Evolutionary conservation across 805 yeast species (phyloP), one percentile per base, ranked within the genome.

Genomic region (Nakazawaea holstii): DNA sequence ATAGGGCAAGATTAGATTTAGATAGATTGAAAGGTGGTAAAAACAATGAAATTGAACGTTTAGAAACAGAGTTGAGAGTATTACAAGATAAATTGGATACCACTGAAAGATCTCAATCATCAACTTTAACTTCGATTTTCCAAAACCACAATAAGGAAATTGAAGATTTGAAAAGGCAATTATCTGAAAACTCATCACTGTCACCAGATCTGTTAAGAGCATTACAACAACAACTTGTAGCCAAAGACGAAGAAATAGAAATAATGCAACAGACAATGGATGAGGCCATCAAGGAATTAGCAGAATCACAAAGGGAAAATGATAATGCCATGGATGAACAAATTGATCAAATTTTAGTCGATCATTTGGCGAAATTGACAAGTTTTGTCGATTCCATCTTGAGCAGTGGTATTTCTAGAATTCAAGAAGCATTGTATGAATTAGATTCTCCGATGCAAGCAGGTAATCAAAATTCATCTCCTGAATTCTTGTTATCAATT

Each of bases 401-500:
- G 51, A 72, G 70, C 20, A 76, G 86, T 53, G 88, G 87, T 39
- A 77, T 85, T 27, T 80, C 80, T 51, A 72, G 89, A 44, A 74
- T 89, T 45, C 95, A 89, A 64, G 88, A 85, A 53, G 67, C 85
- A 0, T 68, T 77, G 36, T 83, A 77, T 57, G 89, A 83, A 56
- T 69, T 87, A 51, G 83, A 80, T 47, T 83, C 91, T 4, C 87
- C 94, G 29, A 78, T 84, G 79, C 88, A 85, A 63, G 87, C 89
- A 4, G 94, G 94, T 47, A 87, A 86, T 59, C 79, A 81, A 54
- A 82, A 81, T 60, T 74, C 94, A 2, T 77, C 92, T 0, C 87
- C 92, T 2, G 82, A 77, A 53, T 83, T 78, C 55, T 64, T 84
- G 20, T 67, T 82, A 32, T 82, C 92, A 0, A 68, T 87, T 36